These are phyloP conservation scores for Glycine tomentella DNA, from an alignment of 306 rosid genomes.

Conservation along the genomic window DNA sequence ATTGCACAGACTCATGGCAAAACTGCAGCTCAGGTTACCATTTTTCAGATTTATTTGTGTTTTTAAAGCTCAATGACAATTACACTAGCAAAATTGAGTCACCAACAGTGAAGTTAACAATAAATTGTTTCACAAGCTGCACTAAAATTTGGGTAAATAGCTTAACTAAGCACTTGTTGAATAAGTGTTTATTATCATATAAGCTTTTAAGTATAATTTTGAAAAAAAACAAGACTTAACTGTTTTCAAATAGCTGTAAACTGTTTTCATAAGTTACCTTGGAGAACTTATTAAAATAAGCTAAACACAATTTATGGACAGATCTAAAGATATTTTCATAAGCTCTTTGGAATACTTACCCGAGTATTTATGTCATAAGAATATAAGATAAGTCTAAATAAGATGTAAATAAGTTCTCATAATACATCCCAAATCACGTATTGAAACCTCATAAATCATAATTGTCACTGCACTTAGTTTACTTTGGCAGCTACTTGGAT, in stretches of 20 bases:
- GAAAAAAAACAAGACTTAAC: not conserved
- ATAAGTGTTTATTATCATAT: not conserved
- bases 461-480: not conserved
- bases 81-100: not conserved
- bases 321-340: not conserved
- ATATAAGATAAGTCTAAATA: not conserved
- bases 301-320: not conserved
- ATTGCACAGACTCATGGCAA: conserved; percentile 51
- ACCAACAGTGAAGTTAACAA: not conserved
- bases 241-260: not conserved
- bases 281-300: not conserved
- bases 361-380: not conserved
- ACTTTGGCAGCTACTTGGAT: not conserved
- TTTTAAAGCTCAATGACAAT: not conserved
- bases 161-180: not conserved
- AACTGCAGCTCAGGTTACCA: conserved; percentile 56
- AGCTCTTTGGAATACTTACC: not conserved
- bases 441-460: not conserved
- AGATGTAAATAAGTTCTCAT: not conserved
- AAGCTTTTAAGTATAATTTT: not conserved
- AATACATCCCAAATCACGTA: not conserved
- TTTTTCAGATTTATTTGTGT: not conserved
- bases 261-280: not conserved
- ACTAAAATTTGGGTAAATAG: not conserved
- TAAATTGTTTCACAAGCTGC: not conserved